Evolutionary conservation across 2,329 filamentous ascomycete genomes (phyloP), one percentile per base, ranked within the genome.

Genomic region (Microdochium trichocladiopsis): DNA sequence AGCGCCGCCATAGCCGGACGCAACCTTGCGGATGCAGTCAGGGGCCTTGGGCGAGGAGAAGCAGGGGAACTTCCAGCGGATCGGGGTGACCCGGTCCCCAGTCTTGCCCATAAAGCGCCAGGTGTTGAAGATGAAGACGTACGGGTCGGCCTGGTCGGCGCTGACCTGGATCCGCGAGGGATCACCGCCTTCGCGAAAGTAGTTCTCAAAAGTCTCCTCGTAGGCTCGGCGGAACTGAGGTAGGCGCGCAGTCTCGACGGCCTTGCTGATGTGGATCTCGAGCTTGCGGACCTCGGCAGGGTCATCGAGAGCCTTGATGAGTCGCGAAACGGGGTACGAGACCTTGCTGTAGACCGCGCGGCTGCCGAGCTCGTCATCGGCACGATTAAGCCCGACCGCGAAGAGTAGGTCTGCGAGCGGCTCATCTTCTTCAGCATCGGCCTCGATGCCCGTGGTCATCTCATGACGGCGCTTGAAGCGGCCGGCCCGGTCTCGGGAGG

Each of bases 101-200:
- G 14, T 18, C 41, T 45, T 45, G 41, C 41, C 41, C 41, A 45
- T 45, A 18, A 45, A 45, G 41, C 41, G 41, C 41, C 41, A 45
- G n/a, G 41, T 45, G 41, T 45, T 45, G 41, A 45, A 45, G 41
- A 22, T 45, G 41, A 45, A 45, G n/a, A 45, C 41, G 41, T 45
- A 45, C 3, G 41, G 41, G 41, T 45, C 41, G 6, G n/a, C 21
- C n/a, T 45, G 21, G 41, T 45, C 41, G 41, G 41, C 41, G 41
- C 18, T 45, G 41, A 45, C 12, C 18, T 45, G 41, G 41, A 45
- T 45, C 16, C 41, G 41, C 10, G 41, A 45, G 9, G 41, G 41
- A 18, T 45, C 41, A 4, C 41, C 41, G 21, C 41, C 41, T 18
- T 45, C 41, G 41, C 41, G 41, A 18, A 45, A 45, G 41, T 45